Evolutionary conservation across 2,329 filamentous ascomycete genomes (phyloP).

Genomic region (Lachnellula hyalina): DNA sequence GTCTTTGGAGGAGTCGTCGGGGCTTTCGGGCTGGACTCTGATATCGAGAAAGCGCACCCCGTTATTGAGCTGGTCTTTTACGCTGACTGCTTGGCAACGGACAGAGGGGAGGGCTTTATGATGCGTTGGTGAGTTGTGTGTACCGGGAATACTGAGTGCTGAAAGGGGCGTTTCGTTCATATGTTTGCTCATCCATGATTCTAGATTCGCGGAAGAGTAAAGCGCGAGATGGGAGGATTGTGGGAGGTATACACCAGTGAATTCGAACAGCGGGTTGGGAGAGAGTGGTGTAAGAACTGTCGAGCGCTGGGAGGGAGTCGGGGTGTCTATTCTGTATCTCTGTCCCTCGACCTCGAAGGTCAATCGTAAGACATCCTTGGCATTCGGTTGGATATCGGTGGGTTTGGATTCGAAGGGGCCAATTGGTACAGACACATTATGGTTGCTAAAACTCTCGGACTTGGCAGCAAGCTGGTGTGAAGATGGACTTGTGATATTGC

Average conservation of each 20-base stretch:
- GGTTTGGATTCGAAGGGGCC: slow-evolving; percentile 61
- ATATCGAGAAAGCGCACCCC: slow-evolving; percentile 95
- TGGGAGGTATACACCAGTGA: slow-evolving; percentile 63
- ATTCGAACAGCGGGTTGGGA: slow-evolving; percentile 46
- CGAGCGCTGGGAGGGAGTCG: slow-evolving; percentile 55
- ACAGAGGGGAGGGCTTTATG: slow-evolving; percentile 85
- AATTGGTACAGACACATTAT: slow-evolving; percentile 59
- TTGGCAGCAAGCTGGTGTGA: slow-evolving; percentile 40
- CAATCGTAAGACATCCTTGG: slow-evolving; percentile 64
- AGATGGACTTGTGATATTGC: slow-evolving; percentile 38
- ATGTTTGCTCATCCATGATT: slow-evolving; percentile 77
- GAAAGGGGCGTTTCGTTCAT: slow-evolving; percentile 68
- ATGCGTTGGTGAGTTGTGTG: slow-evolving; percentile 88
- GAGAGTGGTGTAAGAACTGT: slow-evolving; percentile 54
- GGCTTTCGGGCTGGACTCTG: slow-evolving; percentile 63
- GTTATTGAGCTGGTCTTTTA: slow-evolving; percentile 75
- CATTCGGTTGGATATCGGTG: slow-evolving; percentile 57
- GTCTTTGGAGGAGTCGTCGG: slow-evolving; percentile 54
- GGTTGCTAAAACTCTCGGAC: slow-evolving; percentile 53
- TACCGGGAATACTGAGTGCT: slow-evolving; percentile 84
- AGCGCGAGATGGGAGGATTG: slow-evolving; percentile 53
- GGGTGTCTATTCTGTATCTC: slow-evolving; percentile 67
- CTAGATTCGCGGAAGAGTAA: slow-evolving; percentile 63
- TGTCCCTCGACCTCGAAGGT: slow-evolving; percentile 63
- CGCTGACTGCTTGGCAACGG: slow-evolving; percentile 78